A percentile compares a stretch with the other conserved stretches of the same genome.
Evolutionary conservation across 2,329 filamentous ascomycete species (phyloP).

Genomic region (Alternaria atra): DNA sequence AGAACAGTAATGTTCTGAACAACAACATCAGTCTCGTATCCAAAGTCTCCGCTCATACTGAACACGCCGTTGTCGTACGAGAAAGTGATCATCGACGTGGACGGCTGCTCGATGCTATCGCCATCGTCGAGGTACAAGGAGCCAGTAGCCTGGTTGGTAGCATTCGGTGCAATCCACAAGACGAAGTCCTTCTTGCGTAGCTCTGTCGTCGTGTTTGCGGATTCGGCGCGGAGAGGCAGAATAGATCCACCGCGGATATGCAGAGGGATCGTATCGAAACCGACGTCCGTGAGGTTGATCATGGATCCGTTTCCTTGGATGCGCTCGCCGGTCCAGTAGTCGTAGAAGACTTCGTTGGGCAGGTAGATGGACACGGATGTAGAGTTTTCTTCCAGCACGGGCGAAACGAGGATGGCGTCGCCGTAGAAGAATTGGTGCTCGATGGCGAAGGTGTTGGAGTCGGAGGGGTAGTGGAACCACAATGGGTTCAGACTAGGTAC

Average conservation of each 20-base stretch:
- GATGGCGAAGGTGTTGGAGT: constrained; percentile 61
- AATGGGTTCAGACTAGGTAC: constrained; percentile 72
- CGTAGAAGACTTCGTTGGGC: constrained; percentile 67
- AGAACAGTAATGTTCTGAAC: constrained; percentile 42
- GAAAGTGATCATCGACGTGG: constrained; percentile 67
- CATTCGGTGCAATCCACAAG: constrained; percentile 72
- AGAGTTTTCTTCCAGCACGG: constrained; percentile 62
- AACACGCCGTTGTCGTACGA: constrained; percentile 65
- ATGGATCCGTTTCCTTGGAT: constrained; percentile 58
- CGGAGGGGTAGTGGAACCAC: constrained; percentile 73
- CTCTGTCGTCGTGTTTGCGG: constrained; percentile 70
- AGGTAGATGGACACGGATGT: constrained; percentile 65
- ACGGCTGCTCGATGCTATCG: constrained; percentile 67
- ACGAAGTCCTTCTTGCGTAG: constrained; percentile 74
- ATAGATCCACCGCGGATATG: constrained; percentile 72
- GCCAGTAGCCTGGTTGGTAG: constrained; percentile 70
- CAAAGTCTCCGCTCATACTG: constrained; percentile 64
- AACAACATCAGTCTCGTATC: constrained; percentile 51
- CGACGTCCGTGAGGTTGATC: constrained; percentile 58
- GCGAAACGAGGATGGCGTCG: constrained; percentile 64
- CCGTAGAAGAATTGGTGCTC: constrained; percentile 68
- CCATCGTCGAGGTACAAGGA: constrained; percentile 81
- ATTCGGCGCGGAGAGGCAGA: constrained; percentile 65
- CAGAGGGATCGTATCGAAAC: constrained; percentile 67
- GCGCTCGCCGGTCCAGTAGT: constrained; percentile 63